A percentile compares a stretch with the other conserved stretches of the same genome.
phyloP scores from a whole-genome alignment of 208 protist genomes.

The Trypanosoma caninum region DNA sequence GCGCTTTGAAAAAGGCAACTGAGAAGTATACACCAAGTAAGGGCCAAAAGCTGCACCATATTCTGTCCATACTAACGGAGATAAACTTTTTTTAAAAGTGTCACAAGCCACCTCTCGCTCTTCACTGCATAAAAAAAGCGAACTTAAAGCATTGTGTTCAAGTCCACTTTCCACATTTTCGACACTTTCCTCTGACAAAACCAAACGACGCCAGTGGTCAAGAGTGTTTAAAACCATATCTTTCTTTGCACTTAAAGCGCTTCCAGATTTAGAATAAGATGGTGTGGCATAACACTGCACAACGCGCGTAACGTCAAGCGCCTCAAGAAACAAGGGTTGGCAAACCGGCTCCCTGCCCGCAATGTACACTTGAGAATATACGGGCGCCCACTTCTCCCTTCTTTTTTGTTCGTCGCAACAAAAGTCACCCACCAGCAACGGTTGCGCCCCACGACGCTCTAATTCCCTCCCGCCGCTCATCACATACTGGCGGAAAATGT shows the following conservation, averaged over 20 bases:
- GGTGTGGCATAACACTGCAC: slow-evolving; percentile 76
- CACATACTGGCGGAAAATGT: slow-evolving; percentile 49
- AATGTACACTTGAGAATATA: slow-evolving; percentile 34
- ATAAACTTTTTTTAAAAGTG: slow-evolving; percentile 2
- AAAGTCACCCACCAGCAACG: slow-evolving; percentile 31
- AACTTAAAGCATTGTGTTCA: background rate
- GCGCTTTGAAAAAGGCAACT: slow-evolving; percentile 42
- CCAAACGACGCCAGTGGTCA: slow-evolving; percentile 14
- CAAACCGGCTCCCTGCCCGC: slow-evolving; percentile 68
- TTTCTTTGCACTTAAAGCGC: slow-evolving; percentile 3
- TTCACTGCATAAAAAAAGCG: slow-evolving; percentile 9
- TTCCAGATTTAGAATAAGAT: too few species aligned
- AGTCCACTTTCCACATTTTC: background rate
- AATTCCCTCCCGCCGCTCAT: slow-evolving; percentile 54
- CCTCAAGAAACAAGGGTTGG: slow-evolving; percentile 69
- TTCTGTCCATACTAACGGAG: slow-evolving; percentile 12
- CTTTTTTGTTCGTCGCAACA: background rate
- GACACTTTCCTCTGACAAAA: background rate
- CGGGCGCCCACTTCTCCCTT: background rate
- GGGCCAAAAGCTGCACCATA: slow-evolving; percentile 22
- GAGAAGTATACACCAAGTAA: slow-evolving; percentile 25
- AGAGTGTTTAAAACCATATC: slow-evolving; percentile 10
- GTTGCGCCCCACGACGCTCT: slow-evolving; percentile 49
- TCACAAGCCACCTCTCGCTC: slow-evolving; percentile 6
- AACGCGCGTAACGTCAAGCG: slow-evolving; percentile 49